Percentiles rank a stretch among this genome's conserved stretches.
phyloP scores from a whole-genome alignment of 768 basidiomycete genomes.

The Cubamyces sp. region DNA sequence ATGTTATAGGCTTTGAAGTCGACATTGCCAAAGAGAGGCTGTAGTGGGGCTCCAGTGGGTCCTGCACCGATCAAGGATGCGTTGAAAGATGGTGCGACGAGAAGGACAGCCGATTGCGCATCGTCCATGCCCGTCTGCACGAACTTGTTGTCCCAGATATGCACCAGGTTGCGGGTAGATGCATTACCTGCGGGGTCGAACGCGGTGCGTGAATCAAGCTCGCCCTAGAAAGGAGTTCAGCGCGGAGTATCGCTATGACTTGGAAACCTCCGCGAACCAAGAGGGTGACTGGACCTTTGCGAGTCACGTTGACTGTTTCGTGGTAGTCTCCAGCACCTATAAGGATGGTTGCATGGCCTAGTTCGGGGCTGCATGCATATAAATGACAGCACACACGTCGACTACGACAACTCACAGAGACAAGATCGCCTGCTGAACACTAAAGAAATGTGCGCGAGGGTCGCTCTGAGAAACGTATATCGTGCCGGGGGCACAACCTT shows the following conservation, averaged over 20 bases:
- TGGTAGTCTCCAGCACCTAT: constrained; percentile 62
- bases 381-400: neutral
- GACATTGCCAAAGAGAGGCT: constrained; percentile 53
- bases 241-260: neutral
- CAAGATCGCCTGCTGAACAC: constrained; percentile 57
- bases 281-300: constrained; percentile 56
- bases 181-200: constrained; percentile 47
- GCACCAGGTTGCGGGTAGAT: constrained; percentile 52
- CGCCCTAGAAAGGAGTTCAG: constrained; percentile 43
- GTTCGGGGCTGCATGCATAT: constrained; percentile 42
- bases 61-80: constrained; percentile 65
- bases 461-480: constrained; percentile 60
- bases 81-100: constrained; percentile 58
- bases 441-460: constrained; percentile 47
- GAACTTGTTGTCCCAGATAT: constrained; percentile 54
- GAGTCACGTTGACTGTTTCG: constrained; percentile 61
- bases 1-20: constrained; percentile 72
- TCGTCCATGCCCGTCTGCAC: constrained; percentile 52
- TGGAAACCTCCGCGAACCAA: constrained; percentile 42
- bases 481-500: constrained; percentile 60
- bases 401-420: constrained; percentile 49
- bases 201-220: constrained; percentile 43
- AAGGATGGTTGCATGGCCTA: constrained; percentile 50
- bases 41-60: constrained; percentile 56
- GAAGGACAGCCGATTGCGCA: constrained; percentile 60